Base-by-base conservation (phyloP, 257 asterid genomes). In the Orobanche coerulescens region DNA sequence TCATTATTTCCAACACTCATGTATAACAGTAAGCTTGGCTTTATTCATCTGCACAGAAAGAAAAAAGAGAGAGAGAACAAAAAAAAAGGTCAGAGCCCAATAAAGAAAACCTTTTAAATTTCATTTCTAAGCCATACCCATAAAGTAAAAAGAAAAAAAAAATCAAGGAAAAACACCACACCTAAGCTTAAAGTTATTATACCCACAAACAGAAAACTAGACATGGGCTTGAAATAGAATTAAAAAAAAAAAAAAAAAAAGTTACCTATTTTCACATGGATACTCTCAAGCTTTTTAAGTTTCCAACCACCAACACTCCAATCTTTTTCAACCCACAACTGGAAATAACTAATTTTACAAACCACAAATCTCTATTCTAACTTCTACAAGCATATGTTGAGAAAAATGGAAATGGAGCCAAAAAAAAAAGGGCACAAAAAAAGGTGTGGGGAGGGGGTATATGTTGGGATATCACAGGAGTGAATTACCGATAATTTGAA, bases 181-280 rank as follows among this genome's bases (percentile, higher is more conserved):
- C 64, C 30, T 67, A 67, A 55, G 52, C 75, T 66, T 61, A 72
- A 77, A 78, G 70, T 59, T 75, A 71, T n/a, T n/a, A 69, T 61
- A 55, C 49, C 13, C 39, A 19, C 24, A 9, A 16, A 49, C 47
- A 57, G 23, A 8, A 28, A 44, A 15, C 23, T 53, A 53, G 10
- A 58, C 50, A 67, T 48, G 61, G 42, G 53, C 34, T 43, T 60
- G 12, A 58, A 37, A 40, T 49, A 57, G 61, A 48, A 9, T 19
- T 20, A 49, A 49, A 23, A 23, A 49, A 36, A 36, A 36, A 5
- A 6, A 36, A 10, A 36, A 56, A 36, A 42, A 62, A 55, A 67
- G 62, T 70, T 70, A 79, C 87, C 80, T 44, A 78, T 73, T 75
- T 65, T 68, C 76, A 70, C 69, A 73, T 57, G 82, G 73, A 68